Evolutionary conservation across 352 stramenopile species (phyloP), one percentile per base, ranked within the genome.

Genomic region (Globisporangium cederbergense): DNA sequence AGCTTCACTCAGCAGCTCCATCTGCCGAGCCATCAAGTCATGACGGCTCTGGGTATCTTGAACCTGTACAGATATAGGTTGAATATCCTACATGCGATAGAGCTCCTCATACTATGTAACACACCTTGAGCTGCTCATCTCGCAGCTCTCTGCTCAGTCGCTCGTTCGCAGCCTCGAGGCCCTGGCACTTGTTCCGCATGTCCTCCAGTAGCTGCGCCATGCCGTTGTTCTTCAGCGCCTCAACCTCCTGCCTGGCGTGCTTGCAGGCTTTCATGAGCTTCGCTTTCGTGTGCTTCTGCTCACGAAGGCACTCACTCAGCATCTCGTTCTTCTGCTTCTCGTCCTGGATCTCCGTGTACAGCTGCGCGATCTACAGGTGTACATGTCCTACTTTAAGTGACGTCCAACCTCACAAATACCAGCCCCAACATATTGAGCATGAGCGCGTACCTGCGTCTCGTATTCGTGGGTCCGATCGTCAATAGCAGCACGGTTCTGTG

Each of bases 201-300:
- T 93, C 82, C 46, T 83, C 60, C 28, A 93, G 71, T 64, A 93
- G 75, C 51, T 90, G 79, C n/a, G 45, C 73, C 51, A 89, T 56
- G 22, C 83, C 82, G 38, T 77, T 90, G 57, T 86, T 75, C 68
- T 86, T 79, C 40, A 88, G 36, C 25, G 68, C 74, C 50, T 91
- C 79, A 45, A 93, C 74, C 43, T 90, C 76, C 49, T 81, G 71
- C 40, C 81, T 87, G 5, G 76, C 72, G 28, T 76, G 70, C 60
- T 90, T 91, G 66, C 81, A 90, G 25, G 79, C 83, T 45, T 90
- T 90, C 72, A 91, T 79, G 4, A 87, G 69, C 60, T 93, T 93
- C 0, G 66, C 25, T 46, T 90, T 93, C n/a, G 77, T 62, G 34
- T 77, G 69, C 51, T 93, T 91, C 42, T 91, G 81, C 30, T 91